Conservation (phyloP, 2,329 filamentous ascomycete genomes). For the Penicillium corylophilum region DNA sequence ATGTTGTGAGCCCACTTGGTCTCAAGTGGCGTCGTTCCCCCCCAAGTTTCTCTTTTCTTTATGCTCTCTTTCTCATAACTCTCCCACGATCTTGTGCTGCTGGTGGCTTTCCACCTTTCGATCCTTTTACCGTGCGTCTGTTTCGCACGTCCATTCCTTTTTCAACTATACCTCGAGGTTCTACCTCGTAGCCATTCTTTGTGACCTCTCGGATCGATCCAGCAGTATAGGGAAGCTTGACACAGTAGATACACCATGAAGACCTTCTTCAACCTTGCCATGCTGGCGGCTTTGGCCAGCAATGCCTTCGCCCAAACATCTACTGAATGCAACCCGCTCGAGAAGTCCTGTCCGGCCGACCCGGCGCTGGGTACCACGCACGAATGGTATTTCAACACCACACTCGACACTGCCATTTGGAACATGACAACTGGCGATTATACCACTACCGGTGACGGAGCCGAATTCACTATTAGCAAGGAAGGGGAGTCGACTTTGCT, state of each 20-base stretch:
- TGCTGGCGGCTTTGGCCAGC: constrained; percentile 29
- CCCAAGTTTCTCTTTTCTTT: constrained; percentile 4
- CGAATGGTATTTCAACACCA: constrained; percentile 66
- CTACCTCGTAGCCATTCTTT: constrained; percentile 23
- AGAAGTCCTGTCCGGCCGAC: constrained; percentile 68
- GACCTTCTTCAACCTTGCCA: constrained; percentile 26
- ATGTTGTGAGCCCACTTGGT: constrained; percentile 12
- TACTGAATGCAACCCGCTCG: constrained; percentile 74
- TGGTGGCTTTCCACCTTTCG: constrained; percentile 19
- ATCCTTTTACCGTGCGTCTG: constrained; percentile 26
- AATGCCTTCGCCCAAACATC: constrained; percentile 65
- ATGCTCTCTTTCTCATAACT: constrained; percentile 3
- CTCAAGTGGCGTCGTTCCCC: constrained; percentile 4
- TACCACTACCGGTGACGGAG: constrained; percentile 55
- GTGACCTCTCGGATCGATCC: neutral
- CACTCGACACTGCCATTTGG: constrained; percentile 61
- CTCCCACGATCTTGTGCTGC: constrained; percentile 11
- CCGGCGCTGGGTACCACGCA: constrained; percentile 63
- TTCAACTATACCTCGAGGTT: constrained; percentile 13
- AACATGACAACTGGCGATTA: constrained; percentile 68
- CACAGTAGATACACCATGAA: constrained; percentile 23
- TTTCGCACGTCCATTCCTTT: constrained; percentile 32
- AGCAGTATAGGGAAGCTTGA: constrained; percentile 3
- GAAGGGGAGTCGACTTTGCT: constrained; percentile 69
- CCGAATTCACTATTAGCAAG: constrained; percentile 68